These are phyloP conservation scores for Panaeolus papilionaceus DNA, from an alignment of 768 basidiomycete genomes.

Conservation along the genomic window DNA sequence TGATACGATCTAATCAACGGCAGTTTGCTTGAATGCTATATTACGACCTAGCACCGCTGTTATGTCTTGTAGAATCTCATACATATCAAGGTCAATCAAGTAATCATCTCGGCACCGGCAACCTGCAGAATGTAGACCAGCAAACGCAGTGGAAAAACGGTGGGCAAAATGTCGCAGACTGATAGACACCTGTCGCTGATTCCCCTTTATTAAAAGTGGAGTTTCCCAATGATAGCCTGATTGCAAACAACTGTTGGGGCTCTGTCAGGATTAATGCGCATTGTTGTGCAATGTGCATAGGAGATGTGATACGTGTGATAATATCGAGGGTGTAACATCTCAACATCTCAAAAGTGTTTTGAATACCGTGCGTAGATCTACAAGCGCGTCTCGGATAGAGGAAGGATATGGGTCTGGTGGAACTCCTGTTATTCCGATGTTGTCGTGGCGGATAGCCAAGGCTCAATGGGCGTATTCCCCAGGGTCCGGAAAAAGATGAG, in stretches of 20 bases:
- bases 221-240: not conserved
- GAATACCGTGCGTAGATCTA: constrained; percentile 1
- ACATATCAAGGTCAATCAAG: not conserved
- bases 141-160: too few relatives aligned
- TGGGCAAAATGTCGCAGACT: too few relatives aligned
- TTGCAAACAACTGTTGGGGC: not conserved
- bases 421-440: not conserved
- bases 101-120: not conserved
- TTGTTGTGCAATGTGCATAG: not conserved
- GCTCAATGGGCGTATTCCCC: not conserved
- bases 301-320: constrained; percentile 11
- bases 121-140: too few relatives aligned
- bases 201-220: not conserved
- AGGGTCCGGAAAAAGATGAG: not conserved
- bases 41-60: not conserved
- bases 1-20: not conserved
- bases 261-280: not conserved
- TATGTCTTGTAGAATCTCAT: not conserved
- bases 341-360: not conserved
- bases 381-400: not conserved
- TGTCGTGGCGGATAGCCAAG: not conserved
- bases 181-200: not conserved
- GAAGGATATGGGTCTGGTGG: not conserved
- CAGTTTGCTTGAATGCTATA: constrained; percentile 8
- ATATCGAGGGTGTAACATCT: not conserved